Evolutionary conservation across 179 eudicot species (phyloP).

Genomic region (Dionaea muscipula): DNA sequence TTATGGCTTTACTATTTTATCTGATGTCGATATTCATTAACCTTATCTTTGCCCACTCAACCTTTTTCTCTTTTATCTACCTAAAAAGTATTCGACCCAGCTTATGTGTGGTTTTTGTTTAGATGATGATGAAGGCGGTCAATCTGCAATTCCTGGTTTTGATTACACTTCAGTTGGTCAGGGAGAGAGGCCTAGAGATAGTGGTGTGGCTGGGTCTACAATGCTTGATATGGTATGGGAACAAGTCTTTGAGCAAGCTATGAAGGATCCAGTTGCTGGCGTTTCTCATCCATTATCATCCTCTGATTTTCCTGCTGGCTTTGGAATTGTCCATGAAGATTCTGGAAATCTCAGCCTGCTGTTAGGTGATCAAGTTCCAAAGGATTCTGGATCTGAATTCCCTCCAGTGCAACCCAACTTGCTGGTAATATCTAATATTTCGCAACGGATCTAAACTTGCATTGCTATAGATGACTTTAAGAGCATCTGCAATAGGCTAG

Average conservation of each 20-base stretch:
- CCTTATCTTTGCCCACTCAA: not conserved
- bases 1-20: not conserved
- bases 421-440: slow-evolving; percentile 20
- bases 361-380: slow-evolving; percentile 20
- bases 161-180: slow-evolving; percentile 17
- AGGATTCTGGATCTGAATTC: slow-evolving; percentile 15
- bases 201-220: slow-evolving; percentile 18
- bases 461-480: not conserved
- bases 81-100: not conserved
- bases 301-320: slow-evolving; percentile 11
- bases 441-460: not conserved
- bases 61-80: not conserved
- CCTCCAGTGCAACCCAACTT: slow-evolving; percentile 15
- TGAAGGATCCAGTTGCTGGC: slow-evolving; percentile 15
- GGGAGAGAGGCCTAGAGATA: slow-evolving; percentile 9
- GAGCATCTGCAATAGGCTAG: not conserved
- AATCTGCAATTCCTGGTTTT: slow-evolving; percentile 15
- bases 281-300: slow-evolving; percentile 17
- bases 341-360: slow-evolving; percentile 24
- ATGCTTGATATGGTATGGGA: slow-evolving; percentile 36
- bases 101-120: not conserved
- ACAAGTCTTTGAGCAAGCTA: slow-evolving; percentile 31
- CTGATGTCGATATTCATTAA: not conserved
- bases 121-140: slow-evolving; percentile 20
- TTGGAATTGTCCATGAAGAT: slow-evolving; percentile 17